Conservation (phyloP, 2,329 filamentous ascomycete genomes). For the Penicillium italicum region DNA sequence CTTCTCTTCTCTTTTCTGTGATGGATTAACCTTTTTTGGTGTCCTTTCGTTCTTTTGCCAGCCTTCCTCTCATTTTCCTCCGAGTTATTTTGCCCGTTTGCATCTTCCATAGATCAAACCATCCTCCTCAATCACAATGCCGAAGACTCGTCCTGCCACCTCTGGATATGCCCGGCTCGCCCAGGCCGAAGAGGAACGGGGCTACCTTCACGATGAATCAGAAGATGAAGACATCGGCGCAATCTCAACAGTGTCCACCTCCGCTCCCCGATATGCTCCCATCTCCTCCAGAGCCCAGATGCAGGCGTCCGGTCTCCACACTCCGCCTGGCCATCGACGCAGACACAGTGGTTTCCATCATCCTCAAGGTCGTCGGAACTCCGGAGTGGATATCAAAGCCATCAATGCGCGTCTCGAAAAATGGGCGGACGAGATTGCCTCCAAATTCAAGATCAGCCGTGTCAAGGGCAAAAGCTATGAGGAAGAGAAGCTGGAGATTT, state of each 20-base stretch:
- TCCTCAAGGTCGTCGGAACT: slow-evolving; percentile 64
- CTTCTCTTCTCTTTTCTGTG: slow-evolving; percentile 6
- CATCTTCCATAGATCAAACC: slow-evolving; percentile 9
- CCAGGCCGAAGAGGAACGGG: slow-evolving; percentile 65
- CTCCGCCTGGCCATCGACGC: slow-evolving; percentile 43
- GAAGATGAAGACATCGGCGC: slow-evolving; percentile 61
- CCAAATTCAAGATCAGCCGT: slow-evolving; percentile 86
- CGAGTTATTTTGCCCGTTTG: not conserved
- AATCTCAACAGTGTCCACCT: slow-evolving; percentile 53
- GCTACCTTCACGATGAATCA: slow-evolving; percentile 59
- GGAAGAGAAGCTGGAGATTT: slow-evolving; percentile 87
- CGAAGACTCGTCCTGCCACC: slow-evolving; percentile 64
- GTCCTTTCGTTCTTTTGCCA: slow-evolving; percentile 7
- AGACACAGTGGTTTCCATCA: slow-evolving; percentile 47
- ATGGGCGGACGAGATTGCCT: slow-evolving; percentile 97
- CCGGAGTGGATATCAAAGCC: slow-evolving; percentile 93
- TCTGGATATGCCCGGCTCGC: slow-evolving; percentile 83
- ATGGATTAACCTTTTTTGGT: slow-evolving; percentile 16
- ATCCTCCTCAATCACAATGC: slow-evolving; percentile 52
- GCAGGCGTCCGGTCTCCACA: slow-evolving; percentile 42
- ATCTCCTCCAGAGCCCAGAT: slow-evolving; percentile 52
- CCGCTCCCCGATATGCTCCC: slow-evolving; percentile 60
- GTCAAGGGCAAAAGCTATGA: slow-evolving; percentile 70
- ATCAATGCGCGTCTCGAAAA: slow-evolving; percentile 93
- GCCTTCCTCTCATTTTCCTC: slow-evolving; percentile 12